Conservation (phyloP, 2,329 filamentous ascomycete genomes). For the Dactylellina haptotyla region DNA sequence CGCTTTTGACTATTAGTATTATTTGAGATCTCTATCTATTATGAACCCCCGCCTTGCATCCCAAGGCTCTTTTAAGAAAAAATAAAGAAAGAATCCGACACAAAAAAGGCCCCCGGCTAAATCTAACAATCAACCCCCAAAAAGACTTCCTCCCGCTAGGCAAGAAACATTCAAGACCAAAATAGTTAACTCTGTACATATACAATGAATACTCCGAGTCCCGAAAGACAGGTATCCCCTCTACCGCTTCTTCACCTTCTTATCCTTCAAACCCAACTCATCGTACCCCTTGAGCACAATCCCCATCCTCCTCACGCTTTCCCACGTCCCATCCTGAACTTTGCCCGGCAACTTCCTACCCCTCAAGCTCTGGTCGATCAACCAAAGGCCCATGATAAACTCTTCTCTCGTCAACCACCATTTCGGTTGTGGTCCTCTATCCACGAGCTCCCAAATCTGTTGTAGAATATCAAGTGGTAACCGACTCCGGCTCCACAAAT, state of each 20-base stretch:
- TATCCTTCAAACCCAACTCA: conserved; percentile 40
- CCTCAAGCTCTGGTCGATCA: conserved; percentile 81
- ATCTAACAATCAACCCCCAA: conserved; percentile 26
- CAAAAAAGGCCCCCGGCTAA: conserved; percentile 11
- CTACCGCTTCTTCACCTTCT: conserved; percentile 42
- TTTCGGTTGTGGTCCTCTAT: conserved; percentile 63
- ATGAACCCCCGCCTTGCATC: not conserved
- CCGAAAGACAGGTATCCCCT: not conserved
- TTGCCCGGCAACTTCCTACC: conserved; percentile 78
- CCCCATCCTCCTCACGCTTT: conserved; percentile 68
- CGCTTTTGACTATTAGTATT: not conserved
- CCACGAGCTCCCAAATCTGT: conserved; percentile 81
- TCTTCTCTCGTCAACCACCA: conserved; percentile 73
- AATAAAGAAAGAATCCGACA: not conserved
- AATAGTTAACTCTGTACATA: conserved; percentile 5
- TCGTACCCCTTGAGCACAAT: conserved; percentile 54
- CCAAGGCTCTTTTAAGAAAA: too few relatives aligned
- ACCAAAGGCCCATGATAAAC: conserved; percentile 85
- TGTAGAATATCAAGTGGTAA: conserved; percentile 75
- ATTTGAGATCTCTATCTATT: conserved; percentile 35
- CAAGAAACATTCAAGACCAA: not conserved
- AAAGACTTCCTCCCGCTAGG: not conserved
- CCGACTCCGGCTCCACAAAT: conserved; percentile 79
- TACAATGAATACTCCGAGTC: conserved; percentile 6
- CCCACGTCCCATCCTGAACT: conserved; percentile 80